Percentiles rank a stretch among this genome's conserved stretches.
These are phyloP conservation scores for Jackrogersella multiformis DNA, from an alignment of 495 filamentous ascomycete species.

Conservation along the genomic window DNA sequence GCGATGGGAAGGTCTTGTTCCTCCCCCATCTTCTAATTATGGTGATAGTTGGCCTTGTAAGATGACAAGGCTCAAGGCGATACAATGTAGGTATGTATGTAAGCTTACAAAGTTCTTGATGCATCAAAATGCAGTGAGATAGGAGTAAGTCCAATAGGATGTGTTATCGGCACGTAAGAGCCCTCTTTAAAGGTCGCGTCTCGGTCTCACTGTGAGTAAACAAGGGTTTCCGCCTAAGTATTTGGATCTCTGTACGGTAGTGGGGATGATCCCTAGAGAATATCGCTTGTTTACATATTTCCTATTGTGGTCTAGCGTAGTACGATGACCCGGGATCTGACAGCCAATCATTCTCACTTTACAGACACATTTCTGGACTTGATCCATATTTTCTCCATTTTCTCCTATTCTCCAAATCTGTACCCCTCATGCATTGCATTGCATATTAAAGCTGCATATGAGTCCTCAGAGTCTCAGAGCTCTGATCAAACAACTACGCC, in stretches of 20 bases:
- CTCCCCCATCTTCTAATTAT: slow-evolving; percentile 32
- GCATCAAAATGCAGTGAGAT: slow-evolving; percentile 19
- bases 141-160: slow-evolving; percentile 31
- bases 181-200: slow-evolving; percentile 36
- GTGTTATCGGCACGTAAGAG: slow-evolving; percentile 26
- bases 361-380: slow-evolving; percentile 4
- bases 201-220: slow-evolving; percentile 33
- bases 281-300: slow-evolving; percentile 40
- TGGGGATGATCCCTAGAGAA: slow-evolving; percentile 6
- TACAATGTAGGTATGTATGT: slow-evolving; percentile 2
- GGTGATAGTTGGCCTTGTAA: slow-evolving; percentile 1
- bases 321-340: slow-evolving; percentile 22
- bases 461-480: too few relatives aligned
- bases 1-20: slow-evolving; percentile 44
- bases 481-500: neutral
- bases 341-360: slow-evolving; percentile 24
- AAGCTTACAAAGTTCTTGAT: slow-evolving; percentile 15
- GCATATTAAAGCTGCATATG: too few relatives aligned
- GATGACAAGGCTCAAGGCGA: slow-evolving; percentile 18
- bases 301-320: slow-evolving; percentile 29
- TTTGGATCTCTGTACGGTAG: slow-evolving; percentile 12
- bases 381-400: slow-evolving; percentile 16
- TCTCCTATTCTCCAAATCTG: slow-evolving; percentile 5
- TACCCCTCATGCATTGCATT: too few relatives aligned
- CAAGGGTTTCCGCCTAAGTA: slow-evolving; percentile 16